A percentile compares a stretch with the other conserved stretches of the same genome.
Evolutionary conservation across 73 alveolate genomes (phyloP).

Genomic region (Urostyla sp.): DNA sequence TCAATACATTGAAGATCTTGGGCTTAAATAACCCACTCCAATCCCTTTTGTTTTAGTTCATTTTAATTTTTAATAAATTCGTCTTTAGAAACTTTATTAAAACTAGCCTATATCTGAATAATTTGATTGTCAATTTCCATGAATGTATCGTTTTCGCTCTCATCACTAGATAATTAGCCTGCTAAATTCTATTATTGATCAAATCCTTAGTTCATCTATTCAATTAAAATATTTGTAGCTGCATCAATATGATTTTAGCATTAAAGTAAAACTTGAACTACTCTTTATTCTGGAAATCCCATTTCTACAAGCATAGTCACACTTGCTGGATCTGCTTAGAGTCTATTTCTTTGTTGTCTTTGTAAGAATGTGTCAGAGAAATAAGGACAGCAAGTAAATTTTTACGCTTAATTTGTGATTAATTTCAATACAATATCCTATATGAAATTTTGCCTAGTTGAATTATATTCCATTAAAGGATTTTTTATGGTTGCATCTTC

Average conservation of each 20-base stretch:
- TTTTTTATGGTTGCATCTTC: neutral
- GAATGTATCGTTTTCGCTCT: neutral
- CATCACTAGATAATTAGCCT: neutral
- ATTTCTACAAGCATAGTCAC: neutral
- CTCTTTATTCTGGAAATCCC: constrained; percentile 5
- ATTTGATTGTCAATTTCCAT: neutral
- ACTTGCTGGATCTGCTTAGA: constrained; percentile 17
- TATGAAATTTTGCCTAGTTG: neutral
- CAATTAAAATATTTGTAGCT: constrained; percentile 4
- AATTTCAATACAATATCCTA: constrained; percentile 1
- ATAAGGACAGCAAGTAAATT: neutral
- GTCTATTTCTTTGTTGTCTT: constrained; percentile 21
- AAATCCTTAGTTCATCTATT: neutral
- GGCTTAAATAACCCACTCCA: constrained; percentile 22
- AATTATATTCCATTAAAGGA: neutral
- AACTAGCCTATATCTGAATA: neutral
- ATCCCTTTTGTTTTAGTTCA: neutral
- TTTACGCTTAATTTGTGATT: neutral
- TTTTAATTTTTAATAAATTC: neutral
- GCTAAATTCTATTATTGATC: neutral
- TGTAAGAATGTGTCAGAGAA: neutral
- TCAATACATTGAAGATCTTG: neutral
- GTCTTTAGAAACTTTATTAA: neutral
- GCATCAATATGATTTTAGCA: constrained; percentile 18
- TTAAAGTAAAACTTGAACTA: neutral